A percentile compares a stretch with the other conserved stretches of the same genome.
Evolutionary conservation across 2,329 filamentous ascomycete genomes (phyloP).

Genomic region (Cladosporium cucumerinum): DNA sequence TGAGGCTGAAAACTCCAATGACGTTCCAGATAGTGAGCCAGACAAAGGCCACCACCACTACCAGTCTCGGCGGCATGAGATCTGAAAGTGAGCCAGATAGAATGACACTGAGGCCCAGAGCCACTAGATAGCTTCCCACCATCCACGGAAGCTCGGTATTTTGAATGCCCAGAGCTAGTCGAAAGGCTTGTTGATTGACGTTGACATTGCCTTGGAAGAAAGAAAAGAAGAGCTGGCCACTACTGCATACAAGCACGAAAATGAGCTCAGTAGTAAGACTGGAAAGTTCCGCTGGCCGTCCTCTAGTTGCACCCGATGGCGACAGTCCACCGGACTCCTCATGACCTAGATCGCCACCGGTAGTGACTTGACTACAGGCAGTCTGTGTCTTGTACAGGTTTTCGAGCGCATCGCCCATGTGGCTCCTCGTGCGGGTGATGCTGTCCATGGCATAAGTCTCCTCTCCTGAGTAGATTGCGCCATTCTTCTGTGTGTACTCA

Average conservation of each 20-base stretch:
- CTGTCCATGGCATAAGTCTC: slow-evolving; percentile 9
- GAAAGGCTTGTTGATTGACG: slow-evolving; percentile 39
- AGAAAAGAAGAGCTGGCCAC: slow-evolving; percentile 43
- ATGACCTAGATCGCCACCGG: background rate
- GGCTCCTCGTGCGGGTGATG: slow-evolving; percentile 9
- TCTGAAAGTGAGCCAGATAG: slow-evolving; percentile 40
- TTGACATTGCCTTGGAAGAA: slow-evolving; percentile 43
- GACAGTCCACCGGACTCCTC: background rate
- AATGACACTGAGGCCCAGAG: slow-evolving; percentile 44
- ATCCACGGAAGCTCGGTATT: slow-evolving; percentile 44
- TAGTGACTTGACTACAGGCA: background rate
- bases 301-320: slow-evolving; percentile 1
- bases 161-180: slow-evolving; percentile 38
- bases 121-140: slow-evolving; percentile 41
- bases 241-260: slow-evolving; percentile 43
- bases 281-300: slow-evolving; percentile 38
- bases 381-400: slow-evolving; percentile 13
- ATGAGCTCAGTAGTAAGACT: slow-evolving; percentile 41
- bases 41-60: slow-evolving; percentile 44
- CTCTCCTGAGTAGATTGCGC: background rate
- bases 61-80: slow-evolving; percentile 39
- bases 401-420: slow-evolving; percentile 16
- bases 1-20: slow-evolving; percentile 37
- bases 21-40: slow-evolving; percentile 44
- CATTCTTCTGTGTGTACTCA: background rate